These are phyloP conservation scores for Tolypocladium amazonense DNA, from an alignment of 2,329 filamentous ascomycete species.

Conservation along the genomic window DNA sequence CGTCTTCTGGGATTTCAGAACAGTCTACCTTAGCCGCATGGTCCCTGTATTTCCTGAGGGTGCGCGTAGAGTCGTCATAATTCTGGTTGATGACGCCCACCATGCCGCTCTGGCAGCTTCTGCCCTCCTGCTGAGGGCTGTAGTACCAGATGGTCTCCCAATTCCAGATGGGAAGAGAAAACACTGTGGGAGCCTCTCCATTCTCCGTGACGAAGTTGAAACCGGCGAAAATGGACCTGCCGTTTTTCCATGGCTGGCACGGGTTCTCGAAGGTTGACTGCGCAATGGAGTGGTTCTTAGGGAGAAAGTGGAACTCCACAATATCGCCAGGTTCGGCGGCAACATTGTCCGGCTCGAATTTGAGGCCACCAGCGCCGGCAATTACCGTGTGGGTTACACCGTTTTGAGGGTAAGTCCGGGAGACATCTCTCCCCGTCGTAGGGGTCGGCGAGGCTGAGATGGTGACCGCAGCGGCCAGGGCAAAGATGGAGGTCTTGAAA, in stretches of 20 bases:
- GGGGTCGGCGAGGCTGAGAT: constrained; percentile 21
- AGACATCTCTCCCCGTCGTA: constrained; percentile 13
- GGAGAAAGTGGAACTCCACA: constrained; percentile 45
- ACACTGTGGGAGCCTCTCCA: constrained; percentile 28
- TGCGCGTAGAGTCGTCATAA: constrained; percentile 18
- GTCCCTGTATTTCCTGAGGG: constrained; percentile 21
- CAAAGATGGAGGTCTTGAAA: background rate
- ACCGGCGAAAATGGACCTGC: constrained; percentile 32
- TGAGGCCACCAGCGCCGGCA: constrained; percentile 32
- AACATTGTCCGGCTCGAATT: constrained; percentile 39
- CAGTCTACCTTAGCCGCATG: constrained; percentile 15
- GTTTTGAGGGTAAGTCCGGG: background rate
- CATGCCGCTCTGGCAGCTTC: constrained; percentile 38
- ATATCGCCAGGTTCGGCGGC: constrained; percentile 37
- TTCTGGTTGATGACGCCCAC: constrained; percentile 34
- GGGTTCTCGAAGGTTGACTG: constrained; percentile 31
- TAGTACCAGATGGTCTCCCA: constrained; percentile 32
- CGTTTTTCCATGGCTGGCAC: constrained; percentile 27
- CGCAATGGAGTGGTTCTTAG: constrained; percentile 37
- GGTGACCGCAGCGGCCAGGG: constrained; percentile 10
- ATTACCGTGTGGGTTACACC: constrained; percentile 33
- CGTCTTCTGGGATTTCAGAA: constrained; percentile 14
- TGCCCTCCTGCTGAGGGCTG: constrained; percentile 27
- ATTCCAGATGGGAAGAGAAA: constrained; percentile 32
- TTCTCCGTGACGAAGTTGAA: constrained; percentile 28